Percentiles rank a stretch among this genome's conserved stretches.
Conservation (phyloP, 2,329 filamentous ascomycete species). For the Shiraia bambusicola region DNA sequence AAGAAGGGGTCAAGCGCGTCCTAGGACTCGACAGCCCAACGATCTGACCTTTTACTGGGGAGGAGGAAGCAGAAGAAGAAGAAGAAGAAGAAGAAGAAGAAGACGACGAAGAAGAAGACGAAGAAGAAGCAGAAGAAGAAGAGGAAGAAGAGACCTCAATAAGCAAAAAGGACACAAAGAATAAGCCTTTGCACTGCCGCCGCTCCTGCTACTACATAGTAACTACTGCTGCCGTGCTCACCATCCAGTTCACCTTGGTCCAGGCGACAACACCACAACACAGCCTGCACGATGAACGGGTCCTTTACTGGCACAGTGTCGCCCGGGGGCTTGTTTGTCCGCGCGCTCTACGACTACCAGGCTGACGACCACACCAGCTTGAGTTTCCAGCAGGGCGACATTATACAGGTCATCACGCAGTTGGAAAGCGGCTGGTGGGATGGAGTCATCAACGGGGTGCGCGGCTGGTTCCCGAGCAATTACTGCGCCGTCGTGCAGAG, state of each 20-base stretch:
- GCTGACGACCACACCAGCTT: conserved; percentile 95
- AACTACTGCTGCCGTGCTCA: conserved; percentile 12
- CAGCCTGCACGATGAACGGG: conserved; percentile 48
- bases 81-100: neutral
- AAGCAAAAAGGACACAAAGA: no score
- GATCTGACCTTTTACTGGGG: conserved; percentile 4
- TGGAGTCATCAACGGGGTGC: conserved; percentile 92
- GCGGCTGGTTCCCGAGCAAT: conserved; percentile 99
- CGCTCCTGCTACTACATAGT: conserved; percentile 11
- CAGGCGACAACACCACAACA: conserved; percentile 3
- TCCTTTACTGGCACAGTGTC: conserved; percentile 51
- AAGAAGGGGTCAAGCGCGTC: conserved; percentile 20
- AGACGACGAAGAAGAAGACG: neutral
- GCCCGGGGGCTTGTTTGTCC: conserved; percentile 74
- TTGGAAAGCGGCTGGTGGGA: conserved; percentile 99
- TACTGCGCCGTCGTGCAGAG: conserved; percentile 87
- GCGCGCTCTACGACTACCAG: conserved; percentile 92
- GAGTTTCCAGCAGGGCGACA: conserved; percentile 94
- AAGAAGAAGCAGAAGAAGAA: neutral
- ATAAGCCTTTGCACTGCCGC: neutral
- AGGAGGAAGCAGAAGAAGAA: neutral
- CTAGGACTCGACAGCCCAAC: conserved; percentile 20
- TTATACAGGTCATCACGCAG: conserved; percentile 98
- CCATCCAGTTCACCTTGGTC: conserved; percentile 9
- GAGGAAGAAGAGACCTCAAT: no score